These are phyloP conservation scores for Ogataea henricii DNA, from an alignment of 805 yeast species.

Conservation along the genomic window DNA sequence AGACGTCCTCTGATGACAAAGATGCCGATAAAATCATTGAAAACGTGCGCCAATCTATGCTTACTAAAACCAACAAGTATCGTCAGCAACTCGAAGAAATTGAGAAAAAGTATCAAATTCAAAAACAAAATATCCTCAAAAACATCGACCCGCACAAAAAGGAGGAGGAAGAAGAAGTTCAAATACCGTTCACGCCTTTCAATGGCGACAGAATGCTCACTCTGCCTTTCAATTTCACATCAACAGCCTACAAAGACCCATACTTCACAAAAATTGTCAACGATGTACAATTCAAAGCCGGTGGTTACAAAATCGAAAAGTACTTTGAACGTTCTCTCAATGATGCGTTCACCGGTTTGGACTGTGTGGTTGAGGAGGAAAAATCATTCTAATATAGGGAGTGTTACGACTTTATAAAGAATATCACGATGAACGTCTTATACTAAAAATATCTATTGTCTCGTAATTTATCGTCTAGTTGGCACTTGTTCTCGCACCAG, in stretches of 20 bases:
- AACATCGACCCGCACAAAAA: slow-evolving; percentile 32
- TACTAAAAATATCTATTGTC: background rate
- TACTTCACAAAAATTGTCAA: slow-evolving; percentile 41
- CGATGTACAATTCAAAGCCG: slow-evolving; percentile 72
- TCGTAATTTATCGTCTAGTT: slow-evolving; percentile 14
- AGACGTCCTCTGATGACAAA: slow-evolving; percentile 34
- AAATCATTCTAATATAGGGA: slow-evolving; percentile 27
- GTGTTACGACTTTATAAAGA: background rate
- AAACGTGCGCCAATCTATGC: slow-evolving; percentile 51
- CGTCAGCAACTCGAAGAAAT: slow-evolving; percentile 54
- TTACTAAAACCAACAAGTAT: slow-evolving; percentile 66
- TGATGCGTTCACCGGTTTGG: slow-evolving; percentile 88
- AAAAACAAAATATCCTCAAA: slow-evolving; percentile 30
- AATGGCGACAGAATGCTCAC: slow-evolving; percentile 77
- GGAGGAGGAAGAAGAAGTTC: slow-evolving; percentile 31
- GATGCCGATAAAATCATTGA: slow-evolving; percentile 48
- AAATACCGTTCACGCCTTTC: slow-evolving; percentile 86
- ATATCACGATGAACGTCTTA: slow-evolving; percentile 4
- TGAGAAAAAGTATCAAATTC: slow-evolving; percentile 31
- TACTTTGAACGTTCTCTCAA: slow-evolving; percentile 78
- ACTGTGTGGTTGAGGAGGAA: slow-evolving; percentile 73
- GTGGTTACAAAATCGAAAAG: slow-evolving; percentile 75
- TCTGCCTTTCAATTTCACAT: slow-evolving; percentile 46
- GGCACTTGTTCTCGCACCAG: slow-evolving; percentile 75
- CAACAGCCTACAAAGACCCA: slow-evolving; percentile 58